These are phyloP conservation scores for Aspergillus carlsbadensis DNA, from an alignment of 495 filamentous ascomycete genomes.

Conservation along the genomic window DNA sequence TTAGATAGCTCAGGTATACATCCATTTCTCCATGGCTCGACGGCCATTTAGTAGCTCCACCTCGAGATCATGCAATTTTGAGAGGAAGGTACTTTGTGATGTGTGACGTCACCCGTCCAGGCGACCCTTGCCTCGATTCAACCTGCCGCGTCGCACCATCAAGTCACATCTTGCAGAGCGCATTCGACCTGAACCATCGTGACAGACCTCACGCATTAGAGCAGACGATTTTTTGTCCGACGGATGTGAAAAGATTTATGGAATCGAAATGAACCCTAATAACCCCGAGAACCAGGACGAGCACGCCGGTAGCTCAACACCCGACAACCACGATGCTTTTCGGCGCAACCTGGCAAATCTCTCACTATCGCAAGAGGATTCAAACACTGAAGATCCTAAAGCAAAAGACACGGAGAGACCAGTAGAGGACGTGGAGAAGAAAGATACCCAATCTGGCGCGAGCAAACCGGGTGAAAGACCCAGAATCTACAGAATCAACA, in stretches of 20 bases:
- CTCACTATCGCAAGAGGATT: neutral
- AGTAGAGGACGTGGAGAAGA: neutral
- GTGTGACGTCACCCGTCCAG: too few relatives aligned
- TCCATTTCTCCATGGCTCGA: too few relatives aligned
- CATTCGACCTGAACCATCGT: too few relatives aligned
- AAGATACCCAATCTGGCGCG: neutral
- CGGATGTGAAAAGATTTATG: slow-evolving; percentile 1
- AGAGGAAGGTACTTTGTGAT: too few relatives aligned
- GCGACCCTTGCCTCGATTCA: too few relatives aligned
- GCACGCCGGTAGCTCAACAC: neutral
- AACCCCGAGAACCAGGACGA: neutral
- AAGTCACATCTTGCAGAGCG: too few relatives aligned
- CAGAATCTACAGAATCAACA: neutral
- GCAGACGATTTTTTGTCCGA: neutral
- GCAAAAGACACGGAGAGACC: neutral
- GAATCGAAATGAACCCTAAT: neutral
- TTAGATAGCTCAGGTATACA: too few relatives aligned
- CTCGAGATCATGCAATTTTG: too few relatives aligned
- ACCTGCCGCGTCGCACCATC: too few relatives aligned
- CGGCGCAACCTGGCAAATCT: neutral
- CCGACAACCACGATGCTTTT: neutral
- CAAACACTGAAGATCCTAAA: neutral
- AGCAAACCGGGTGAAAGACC: neutral
- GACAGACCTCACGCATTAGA: too few relatives aligned
- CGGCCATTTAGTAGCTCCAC: too few relatives aligned